Evolutionary conservation across 2,329 filamentous ascomycete species (phyloP).

Genomic region (Graphilbum sp.): DNA sequence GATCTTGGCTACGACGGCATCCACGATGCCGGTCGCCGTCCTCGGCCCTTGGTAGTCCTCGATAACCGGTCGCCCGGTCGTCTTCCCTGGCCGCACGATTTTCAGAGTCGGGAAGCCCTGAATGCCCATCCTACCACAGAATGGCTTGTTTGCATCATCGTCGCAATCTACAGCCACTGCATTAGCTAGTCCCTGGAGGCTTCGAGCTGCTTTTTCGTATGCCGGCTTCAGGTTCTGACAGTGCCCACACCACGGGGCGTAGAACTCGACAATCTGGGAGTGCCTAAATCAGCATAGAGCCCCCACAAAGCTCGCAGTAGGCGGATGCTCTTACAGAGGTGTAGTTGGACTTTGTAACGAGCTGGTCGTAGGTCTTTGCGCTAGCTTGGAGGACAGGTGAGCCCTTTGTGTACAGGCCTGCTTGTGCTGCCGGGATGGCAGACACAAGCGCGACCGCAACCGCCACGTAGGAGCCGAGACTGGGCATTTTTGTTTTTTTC

Average conservation of each 20-base stretch:
- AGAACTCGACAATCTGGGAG: constrained; percentile 64
- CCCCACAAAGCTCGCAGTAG: background rate
- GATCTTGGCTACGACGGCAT: constrained; percentile 72
- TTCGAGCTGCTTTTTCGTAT: constrained; percentile 86
- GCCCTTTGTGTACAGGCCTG: constrained; percentile 68
- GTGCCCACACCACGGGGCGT: constrained; percentile 95
- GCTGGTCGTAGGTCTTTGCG: constrained; percentile 58
- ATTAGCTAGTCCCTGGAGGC: constrained; percentile 79
- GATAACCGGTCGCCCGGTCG: constrained; percentile 55
- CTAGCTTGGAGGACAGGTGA: constrained; percentile 77
- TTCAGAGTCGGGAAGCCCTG: constrained; percentile 94
- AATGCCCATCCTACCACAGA: constrained; percentile 74
- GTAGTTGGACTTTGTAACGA: constrained; percentile 81
- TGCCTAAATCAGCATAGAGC: no score
- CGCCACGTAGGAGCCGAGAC: constrained; percentile 26
- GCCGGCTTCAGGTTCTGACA: constrained; percentile 91
- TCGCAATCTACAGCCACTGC: constrained; percentile 94
- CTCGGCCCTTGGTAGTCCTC: constrained; percentile 84
- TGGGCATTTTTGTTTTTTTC: constrained; percentile 1
- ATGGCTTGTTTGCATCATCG: constrained; percentile 75
- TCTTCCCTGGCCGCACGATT: constrained; percentile 71
- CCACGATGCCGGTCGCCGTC: constrained; percentile 72
- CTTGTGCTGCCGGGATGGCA: constrained; percentile 46
- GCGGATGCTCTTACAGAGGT: constrained; percentile 51
- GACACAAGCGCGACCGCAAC: constrained; percentile 47